Conservation (phyloP, 2,329 filamentous ascomycete species). For the Penicillium sp. region DNA sequence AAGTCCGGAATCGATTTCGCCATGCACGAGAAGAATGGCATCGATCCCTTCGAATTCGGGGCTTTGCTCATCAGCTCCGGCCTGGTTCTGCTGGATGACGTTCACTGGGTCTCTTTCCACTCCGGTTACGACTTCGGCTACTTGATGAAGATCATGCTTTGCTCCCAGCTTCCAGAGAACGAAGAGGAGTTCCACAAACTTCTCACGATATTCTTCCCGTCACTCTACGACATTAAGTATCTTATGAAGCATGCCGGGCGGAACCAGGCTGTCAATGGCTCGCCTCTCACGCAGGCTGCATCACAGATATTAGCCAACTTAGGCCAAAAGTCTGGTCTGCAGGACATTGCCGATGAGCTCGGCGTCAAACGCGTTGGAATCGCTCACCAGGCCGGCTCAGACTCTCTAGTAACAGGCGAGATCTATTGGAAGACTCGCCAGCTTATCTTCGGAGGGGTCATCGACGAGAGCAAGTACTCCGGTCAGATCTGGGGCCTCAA, state of each 20-base stretch:
- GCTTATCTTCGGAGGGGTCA: conserved; percentile 77
- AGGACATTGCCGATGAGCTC: conserved; percentile 89
- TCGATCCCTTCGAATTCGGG: conserved; percentile 85
- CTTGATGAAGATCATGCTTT: conserved; percentile 86
- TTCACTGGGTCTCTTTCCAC: conserved; percentile 97
- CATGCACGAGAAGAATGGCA: conserved; percentile 78
- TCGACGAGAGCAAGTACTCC: conserved; percentile 72
- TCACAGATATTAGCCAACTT: conserved; percentile 76
- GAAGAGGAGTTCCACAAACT: conserved; percentile 85
- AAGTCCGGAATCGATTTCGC: conserved; percentile 91
- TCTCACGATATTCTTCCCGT: conserved; percentile 89
- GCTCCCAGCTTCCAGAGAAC: conserved; percentile 77
- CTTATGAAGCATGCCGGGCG: conserved; percentile 85
- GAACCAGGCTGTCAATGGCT: conserved; percentile 61
- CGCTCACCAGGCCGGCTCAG: conserved; percentile 88
- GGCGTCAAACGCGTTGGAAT: conserved; percentile 83
- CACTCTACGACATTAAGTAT: conserved; percentile 93
- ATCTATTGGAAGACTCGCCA: conserved; percentile 93
- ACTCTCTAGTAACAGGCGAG: conserved; percentile 86
- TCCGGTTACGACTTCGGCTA: conserved; percentile 98
- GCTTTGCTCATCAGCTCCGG: conserved; percentile 87
- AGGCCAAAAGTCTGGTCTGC: conserved; percentile 84
- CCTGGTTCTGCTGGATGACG: conserved; percentile 78
- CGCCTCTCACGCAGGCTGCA: conserved; percentile 61
- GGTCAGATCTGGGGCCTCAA: conserved; percentile 94